Percentiles rank a stretch among this genome's conserved stretches.
Conservation (phyloP, 2,329 filamentous ascomycete genomes). For the Diplodia seriata region DNA sequence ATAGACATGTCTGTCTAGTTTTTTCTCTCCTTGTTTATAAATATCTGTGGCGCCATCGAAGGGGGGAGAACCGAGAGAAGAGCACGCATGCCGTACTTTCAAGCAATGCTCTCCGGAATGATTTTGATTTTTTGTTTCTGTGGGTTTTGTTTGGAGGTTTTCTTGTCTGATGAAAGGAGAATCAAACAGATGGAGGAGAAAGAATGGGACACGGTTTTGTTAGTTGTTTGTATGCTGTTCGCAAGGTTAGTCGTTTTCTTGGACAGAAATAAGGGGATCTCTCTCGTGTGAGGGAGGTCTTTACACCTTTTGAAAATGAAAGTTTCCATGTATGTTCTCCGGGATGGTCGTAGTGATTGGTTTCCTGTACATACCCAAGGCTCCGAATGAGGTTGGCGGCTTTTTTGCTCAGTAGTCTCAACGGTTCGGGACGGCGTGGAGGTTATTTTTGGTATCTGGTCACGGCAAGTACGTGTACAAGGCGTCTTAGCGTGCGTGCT, state of each 20-base stretch:
- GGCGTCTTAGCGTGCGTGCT: background rate
- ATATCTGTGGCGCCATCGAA: background rate
- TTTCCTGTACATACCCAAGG: background rate
- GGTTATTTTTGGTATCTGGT: background rate
- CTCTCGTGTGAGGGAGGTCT: background rate
- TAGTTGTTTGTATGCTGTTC: constrained; percentile 3
- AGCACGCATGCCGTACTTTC: background rate
- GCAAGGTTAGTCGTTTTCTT: background rate
- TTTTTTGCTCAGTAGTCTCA: background rate
- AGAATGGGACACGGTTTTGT: background rate
- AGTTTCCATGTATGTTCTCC: background rate
- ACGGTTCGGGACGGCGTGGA: background rate
- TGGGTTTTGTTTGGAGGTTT: constrained; percentile 2
- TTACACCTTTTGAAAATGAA: background rate
- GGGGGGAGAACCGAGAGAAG: background rate
- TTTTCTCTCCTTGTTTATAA: background rate
- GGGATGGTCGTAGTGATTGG: background rate
- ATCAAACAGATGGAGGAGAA: constrained; percentile 6
- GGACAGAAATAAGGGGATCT: background rate
- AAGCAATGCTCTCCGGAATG: background rate
- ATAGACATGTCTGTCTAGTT: constrained; percentile 17
- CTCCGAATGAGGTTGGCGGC: background rate
- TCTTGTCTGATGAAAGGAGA: constrained; percentile 11
- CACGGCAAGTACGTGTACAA: background rate
- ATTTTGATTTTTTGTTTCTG: background rate